phyloP scores from a whole-genome alignment of 331 rosid species.

The Dryas integrifolia region DNA sequence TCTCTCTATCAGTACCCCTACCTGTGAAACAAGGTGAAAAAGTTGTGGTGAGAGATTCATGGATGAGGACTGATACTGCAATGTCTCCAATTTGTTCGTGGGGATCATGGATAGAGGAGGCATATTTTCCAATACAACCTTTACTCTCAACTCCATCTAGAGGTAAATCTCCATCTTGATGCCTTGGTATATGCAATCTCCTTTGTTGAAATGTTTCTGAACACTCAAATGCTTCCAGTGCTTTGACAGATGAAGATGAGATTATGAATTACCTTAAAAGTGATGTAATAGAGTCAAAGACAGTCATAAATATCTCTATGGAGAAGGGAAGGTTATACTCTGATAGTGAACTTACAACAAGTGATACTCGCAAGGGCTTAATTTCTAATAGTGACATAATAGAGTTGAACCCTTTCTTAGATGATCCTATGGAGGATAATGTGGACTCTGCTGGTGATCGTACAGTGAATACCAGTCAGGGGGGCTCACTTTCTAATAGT shows the following conservation, averaged over 20 bases:
- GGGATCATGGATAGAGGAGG: conserved; percentile 63
- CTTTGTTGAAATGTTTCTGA: conserved; percentile 69
- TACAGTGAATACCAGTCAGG: conserved; percentile 19
- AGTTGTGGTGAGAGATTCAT: conserved; percentile 68
- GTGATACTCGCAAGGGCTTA: conserved; percentile 31
- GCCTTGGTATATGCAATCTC: conserved; percentile 29
- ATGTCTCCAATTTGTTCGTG: conserved; percentile 41
- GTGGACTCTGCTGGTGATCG: conserved; percentile 36
- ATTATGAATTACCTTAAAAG: conserved; percentile 39
- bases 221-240: conserved; percentile 99
- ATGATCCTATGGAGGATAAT: conserved; percentile 24
- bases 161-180: conserved; percentile 58
- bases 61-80: conserved; percentile 59
- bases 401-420: conserved; percentile 33
- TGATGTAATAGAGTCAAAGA: conserved; percentile 39
- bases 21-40: conserved; percentile 38
- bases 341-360: conserved; percentile 36
- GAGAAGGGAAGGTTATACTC: conserved; percentile 42
- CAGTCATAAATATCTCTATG: conserved; percentile 26
- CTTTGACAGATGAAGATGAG: conserved; percentile 85
- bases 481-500: conserved; percentile 39
- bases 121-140: conserved; percentile 51
- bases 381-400: conserved; percentile 39
- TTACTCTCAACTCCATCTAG: conserved; percentile 34
- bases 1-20: conserved; percentile 68